A percentile compares a stretch with the other conserved stretches of the same genome.
Conservation (phyloP, 805 yeast species). For the Ogataea trehalophila region DNA sequence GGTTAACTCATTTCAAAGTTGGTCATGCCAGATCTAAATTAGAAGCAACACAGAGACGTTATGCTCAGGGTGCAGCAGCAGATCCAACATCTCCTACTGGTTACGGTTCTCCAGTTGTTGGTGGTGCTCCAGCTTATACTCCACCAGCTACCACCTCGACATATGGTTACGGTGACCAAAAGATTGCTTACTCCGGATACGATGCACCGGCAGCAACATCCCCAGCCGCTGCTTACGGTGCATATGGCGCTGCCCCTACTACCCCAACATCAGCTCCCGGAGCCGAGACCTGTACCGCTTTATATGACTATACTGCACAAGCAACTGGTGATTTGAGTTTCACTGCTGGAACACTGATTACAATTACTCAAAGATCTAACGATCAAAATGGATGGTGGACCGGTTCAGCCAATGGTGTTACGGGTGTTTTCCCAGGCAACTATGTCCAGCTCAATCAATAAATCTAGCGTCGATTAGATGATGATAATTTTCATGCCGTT, state of each 20-base stretch:
- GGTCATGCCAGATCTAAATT: slow-evolving; percentile 84
- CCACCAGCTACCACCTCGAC: slow-evolving; percentile 20
- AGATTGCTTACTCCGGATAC: slow-evolving; percentile 21
- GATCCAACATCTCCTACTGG: slow-evolving; percentile 30
- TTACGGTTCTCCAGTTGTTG: slow-evolving; percentile 24
- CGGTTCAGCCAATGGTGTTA: slow-evolving; percentile 75
- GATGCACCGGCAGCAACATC: slow-evolving; percentile 25
- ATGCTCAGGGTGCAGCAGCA: slow-evolving; percentile 41
- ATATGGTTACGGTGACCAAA: slow-evolving; percentile 23
- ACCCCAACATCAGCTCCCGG: slow-evolving; percentile 25
- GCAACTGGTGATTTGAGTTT: slow-evolving; percentile 88
- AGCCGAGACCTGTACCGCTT: slow-evolving; percentile 73
- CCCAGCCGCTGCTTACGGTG: slow-evolving; percentile 19
- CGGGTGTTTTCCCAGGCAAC: slow-evolving; percentile 95
- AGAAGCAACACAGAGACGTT: slow-evolving; percentile 77
- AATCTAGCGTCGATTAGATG: not conserved
- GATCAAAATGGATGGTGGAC: slow-evolving; percentile 99
- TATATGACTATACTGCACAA: slow-evolving; percentile 89
- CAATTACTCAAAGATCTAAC: slow-evolving; percentile 72
- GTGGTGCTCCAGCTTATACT: slow-evolving; percentile 29
- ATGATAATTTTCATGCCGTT: not conserved
- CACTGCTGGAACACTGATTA: slow-evolving; percentile 83
- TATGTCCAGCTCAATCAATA: slow-evolving; percentile 69
- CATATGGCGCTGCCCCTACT: slow-evolving; percentile 28
- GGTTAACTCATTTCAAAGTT: slow-evolving; percentile 84